Evolutionary conservation across 2,329 filamentous ascomycete genomes (phyloP).

Genomic region (Cyphellophora attinorum): DNA sequence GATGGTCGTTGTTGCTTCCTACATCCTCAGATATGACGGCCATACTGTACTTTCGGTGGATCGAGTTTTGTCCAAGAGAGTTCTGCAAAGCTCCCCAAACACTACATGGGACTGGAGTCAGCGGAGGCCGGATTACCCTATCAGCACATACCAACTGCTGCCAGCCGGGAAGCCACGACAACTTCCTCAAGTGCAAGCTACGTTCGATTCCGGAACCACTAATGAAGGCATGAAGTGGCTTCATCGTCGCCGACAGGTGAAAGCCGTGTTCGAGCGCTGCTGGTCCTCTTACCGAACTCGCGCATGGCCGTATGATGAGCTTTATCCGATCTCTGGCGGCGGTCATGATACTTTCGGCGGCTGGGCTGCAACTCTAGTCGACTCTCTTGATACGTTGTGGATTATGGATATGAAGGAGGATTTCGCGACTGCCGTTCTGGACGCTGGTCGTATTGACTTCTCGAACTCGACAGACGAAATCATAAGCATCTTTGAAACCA

Average conservation of each 20-base stretch:
- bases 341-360: slow-evolving; percentile 52
- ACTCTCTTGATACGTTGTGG: slow-evolving; percentile 61
- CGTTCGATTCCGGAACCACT: slow-evolving; percentile 8
- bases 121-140: too few species aligned
- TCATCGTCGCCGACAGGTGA: slow-evolving; percentile 35
- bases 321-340: slow-evolving; percentile 46
- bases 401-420: slow-evolving; percentile 59
- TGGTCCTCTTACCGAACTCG: slow-evolving; percentile 53
- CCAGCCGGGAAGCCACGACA: slow-evolving; percentile 16
- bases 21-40: too few species aligned
- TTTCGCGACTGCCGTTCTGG: slow-evolving; percentile 54
- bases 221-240: slow-evolving; percentile 8
- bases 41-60: too few species aligned
- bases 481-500: slow-evolving; percentile 81
- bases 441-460: slow-evolving; percentile 49
- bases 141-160: background rate
- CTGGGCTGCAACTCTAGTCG: slow-evolving; percentile 60
- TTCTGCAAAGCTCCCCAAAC: too few species aligned
- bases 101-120: too few species aligned
- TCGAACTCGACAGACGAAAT: slow-evolving; percentile 27
- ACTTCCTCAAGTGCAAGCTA: slow-evolving; percentile 14
- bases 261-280: slow-evolving; percentile 43
- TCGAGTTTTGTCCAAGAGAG: too few species aligned
- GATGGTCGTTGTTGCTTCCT: too few species aligned
- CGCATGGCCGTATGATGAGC: slow-evolving; percentile 57